Base-by-base conservation (phyloP, 345 rosid genomes). In the Syzygium oleosum region DNA sequence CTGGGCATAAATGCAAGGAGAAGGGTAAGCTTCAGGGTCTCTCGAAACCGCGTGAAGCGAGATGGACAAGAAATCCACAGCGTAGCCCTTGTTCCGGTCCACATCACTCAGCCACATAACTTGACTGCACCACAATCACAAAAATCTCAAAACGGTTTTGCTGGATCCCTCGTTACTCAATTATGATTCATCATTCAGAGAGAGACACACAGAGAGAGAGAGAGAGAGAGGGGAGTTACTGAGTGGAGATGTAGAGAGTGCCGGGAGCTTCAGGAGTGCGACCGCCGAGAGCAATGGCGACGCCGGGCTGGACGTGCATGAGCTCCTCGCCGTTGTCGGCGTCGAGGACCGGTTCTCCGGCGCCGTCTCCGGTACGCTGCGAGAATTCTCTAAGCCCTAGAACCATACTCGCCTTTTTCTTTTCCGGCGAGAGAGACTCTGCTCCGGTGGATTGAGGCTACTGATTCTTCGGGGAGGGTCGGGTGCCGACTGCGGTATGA, bases 1-100 rank as follows among this genome's bases (percentile, higher is more conserved):
- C 96, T 96, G 99, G 87, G 98, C 88, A 79, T 98, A 94, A 63
- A 98, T 92, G 89, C 99, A 98, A 87, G 99, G 99, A 91, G 97
- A 92, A 51, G 95, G 90, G 88, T 94, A 98, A 61, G 98, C 94
- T 88, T 94, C 98, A 1, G 98, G 99, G 87, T 98, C 98, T 89
- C 95, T 92, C 11, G 99, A 98, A 9, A 97, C 95, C 0, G 99
- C 99, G 55, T 98, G 99, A 73, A 98, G 96, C 13, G 98, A 96
- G 29, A 98, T 84, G 29, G 97, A 93, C 90, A 95, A 91, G 93
- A 97, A 97, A 94, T 95, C 96, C 58, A 98, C 98, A 0, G 98
- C 96, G 38, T 94, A 98, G 27, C 99, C 99, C 90, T 92, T 96
- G 15, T 89, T 85, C 87, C 90, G 85, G 86, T 96, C 98, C 53